Conservation (phyloP, 495 filamentous ascomycete genomes). For the Talaromyces trachyspermus region DNA sequence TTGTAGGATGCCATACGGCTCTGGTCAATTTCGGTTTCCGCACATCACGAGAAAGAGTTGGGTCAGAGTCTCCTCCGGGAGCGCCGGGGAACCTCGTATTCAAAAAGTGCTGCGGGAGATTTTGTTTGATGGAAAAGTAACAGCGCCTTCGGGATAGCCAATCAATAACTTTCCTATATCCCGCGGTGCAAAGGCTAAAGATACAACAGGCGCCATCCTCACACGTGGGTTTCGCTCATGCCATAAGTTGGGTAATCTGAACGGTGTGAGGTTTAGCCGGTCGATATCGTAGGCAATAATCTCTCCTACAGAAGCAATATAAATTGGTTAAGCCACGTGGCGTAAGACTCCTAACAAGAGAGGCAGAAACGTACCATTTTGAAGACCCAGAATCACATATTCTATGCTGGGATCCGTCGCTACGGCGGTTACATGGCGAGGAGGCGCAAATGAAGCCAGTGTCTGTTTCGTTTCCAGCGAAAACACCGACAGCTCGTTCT, state of each 20-base stretch:
- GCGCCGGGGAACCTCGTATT: constrained; percentile 81
- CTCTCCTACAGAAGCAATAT: constrained; percentile 46
- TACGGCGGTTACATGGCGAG: constrained; percentile 62
- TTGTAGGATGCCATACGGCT: constrained; percentile 90
- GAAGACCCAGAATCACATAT: constrained; percentile 75
- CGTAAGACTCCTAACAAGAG: not conserved
- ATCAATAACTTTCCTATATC: constrained; percentile 91
- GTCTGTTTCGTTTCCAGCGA: constrained; percentile 57
- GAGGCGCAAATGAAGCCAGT: constrained; percentile 59
- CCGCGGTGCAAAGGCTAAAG: constrained; percentile 76
- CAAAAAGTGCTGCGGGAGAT: constrained; percentile 63
- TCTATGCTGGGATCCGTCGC: constrained; percentile 81
- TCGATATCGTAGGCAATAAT: constrained; percentile 87
- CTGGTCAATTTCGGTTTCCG: constrained; percentile 67
- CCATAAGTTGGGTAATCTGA: constrained; percentile 83
- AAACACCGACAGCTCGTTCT: constrained; percentile 75
- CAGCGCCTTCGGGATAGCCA: constrained; percentile 78
- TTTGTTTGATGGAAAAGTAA: constrained; percentile 88
- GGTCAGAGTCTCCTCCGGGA: constrained; percentile 71
- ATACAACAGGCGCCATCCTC: constrained; percentile 54
- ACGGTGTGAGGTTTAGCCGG: constrained; percentile 63
- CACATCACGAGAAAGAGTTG: constrained; percentile 33
- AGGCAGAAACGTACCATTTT: constrained; percentile 56
- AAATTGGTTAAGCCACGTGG: constrained; percentile 9
- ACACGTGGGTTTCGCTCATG: constrained; percentile 51